Percentiles rank a stretch among this genome's conserved stretches.
Conservation (phyloP, 2,329 filamentous ascomycete species). For the Graphiopsis chlorocephala region DNA sequence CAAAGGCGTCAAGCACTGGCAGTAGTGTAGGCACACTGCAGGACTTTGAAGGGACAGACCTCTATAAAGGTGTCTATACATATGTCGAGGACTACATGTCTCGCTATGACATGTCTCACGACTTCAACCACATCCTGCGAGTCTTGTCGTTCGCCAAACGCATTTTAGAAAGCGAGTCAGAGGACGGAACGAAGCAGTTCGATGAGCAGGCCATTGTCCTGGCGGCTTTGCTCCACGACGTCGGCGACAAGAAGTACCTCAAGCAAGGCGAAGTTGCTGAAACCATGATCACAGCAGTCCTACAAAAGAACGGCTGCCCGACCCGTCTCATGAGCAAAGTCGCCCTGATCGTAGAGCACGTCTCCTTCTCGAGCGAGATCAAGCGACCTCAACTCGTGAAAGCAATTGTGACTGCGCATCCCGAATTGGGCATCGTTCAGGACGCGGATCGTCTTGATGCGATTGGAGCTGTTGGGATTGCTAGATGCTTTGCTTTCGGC, state of each 20-base stretch:
- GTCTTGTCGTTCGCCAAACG: conserved; percentile 70
- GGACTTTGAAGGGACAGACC: conserved; percentile 31
- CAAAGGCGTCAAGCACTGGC: neutral
- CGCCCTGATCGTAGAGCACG: conserved; percentile 69
- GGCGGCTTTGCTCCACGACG: conserved; percentile 69
- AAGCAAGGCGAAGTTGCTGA: conserved; percentile 50
- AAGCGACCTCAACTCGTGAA: conserved; percentile 60
- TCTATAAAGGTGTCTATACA: conserved; percentile 42
- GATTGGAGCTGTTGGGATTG: conserved; percentile 82
- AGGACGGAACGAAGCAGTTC: conserved; percentile 26
- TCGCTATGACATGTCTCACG: conserved; percentile 80
- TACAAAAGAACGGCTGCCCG: conserved; percentile 57
- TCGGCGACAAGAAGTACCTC: conserved; percentile 82
- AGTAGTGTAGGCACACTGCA: conserved; percentile 1
- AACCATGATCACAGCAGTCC: conserved; percentile 55
- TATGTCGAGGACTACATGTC: conserved; percentile 72
- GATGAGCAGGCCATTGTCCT: conserved; percentile 31
- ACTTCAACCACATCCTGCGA: conserved; percentile 79
- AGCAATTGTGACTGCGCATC: conserved; percentile 62
- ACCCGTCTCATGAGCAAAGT: conserved; percentile 61
- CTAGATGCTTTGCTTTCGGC: conserved; percentile 71
- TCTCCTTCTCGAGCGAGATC: conserved; percentile 74
- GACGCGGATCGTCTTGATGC: conserved; percentile 92
- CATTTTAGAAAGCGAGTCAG: conserved; percentile 51
- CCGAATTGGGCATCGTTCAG: conserved; percentile 81